A percentile compares a stretch with the other conserved stretches of the same genome.
These are phyloP conservation scores for Xylaria flabelliformis DNA, from an alignment of 495 filamentous ascomycete genomes.

Conservation along the genomic window DNA sequence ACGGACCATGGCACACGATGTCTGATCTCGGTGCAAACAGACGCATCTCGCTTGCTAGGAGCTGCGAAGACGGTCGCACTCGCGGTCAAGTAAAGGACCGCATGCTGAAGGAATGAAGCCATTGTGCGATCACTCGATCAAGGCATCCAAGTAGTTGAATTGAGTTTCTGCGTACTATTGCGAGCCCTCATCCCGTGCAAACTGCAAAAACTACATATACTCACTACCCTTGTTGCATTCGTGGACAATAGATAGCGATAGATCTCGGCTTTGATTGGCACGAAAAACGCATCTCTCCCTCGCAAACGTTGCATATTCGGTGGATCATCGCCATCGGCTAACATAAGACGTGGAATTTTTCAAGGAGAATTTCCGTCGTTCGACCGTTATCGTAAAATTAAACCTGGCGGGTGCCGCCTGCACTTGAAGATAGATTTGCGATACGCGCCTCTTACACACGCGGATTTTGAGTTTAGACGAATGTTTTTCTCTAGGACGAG, in stretches of 20 bases:
- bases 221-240: neutral
- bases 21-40: neutral
- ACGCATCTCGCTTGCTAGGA: conserved; percentile 3
- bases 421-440: neutral
- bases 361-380: neutral
- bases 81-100: neutral
- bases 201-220: neutral
- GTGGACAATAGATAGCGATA: neutral
- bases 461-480: neutral
- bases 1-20: conserved; percentile 4
- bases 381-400: neutral
- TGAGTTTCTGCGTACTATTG: neutral
- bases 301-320: neutral
- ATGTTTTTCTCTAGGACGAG: neutral
- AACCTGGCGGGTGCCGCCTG: neutral
- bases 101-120: neutral
- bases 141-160: neutral
- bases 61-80: neutral
- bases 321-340: neutral
- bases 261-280: neutral
- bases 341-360: conserved; percentile 14
- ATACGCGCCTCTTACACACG: neutral
- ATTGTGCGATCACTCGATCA: neutral
- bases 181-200: neutral
- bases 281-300: neutral